Percentiles rank a stretch among this genome's conserved stretches.
Evolutionary conservation across 768 basidiomycete genomes (phyloP).

Genomic region (Crassisporium funariophilum): DNA sequence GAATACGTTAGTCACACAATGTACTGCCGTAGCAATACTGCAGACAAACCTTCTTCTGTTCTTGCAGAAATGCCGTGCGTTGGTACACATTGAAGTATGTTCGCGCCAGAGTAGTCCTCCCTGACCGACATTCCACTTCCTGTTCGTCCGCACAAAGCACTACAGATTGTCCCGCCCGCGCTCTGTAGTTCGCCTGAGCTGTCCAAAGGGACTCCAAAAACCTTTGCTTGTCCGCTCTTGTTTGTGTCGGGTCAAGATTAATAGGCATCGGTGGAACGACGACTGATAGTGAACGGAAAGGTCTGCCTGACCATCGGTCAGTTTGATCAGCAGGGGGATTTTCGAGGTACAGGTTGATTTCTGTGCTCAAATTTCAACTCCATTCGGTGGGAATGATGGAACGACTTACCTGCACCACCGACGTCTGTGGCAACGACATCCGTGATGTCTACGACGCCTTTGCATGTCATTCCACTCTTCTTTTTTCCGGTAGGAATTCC

Average conservation of each 20-base stretch:
- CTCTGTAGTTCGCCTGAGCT: constrained; percentile 79
- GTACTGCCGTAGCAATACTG: constrained; percentile 1
- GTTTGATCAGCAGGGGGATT: constrained; percentile 78
- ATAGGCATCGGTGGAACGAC: constrained; percentile 73
- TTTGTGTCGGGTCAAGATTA: constrained; percentile 65
- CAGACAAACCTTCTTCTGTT: constrained; percentile 70
- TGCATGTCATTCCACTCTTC: constrained; percentile 82
- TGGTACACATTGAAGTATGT: constrained; percentile 93
- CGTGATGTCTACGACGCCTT: constrained; percentile 81
- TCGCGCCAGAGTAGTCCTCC: constrained; percentile 64
- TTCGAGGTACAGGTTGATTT: constrained; percentile 85
- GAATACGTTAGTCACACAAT: constrained; percentile 5
- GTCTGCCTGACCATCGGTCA: constrained; percentile 86
- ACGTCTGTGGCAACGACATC: constrained; percentile 84
- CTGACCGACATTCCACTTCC: constrained; percentile 71
- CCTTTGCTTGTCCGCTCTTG: constrained; percentile 69
- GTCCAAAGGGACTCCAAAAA: constrained; percentile 92
- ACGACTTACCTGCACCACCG: constrained; percentile 75
- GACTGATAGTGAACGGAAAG: constrained; percentile 77
- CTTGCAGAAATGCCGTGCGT: constrained; percentile 74
- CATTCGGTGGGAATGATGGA: constrained; percentile 4
- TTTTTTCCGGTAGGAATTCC: constrained; percentile 65
- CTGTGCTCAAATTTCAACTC: constrained; percentile 38
- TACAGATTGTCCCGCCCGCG: constrained; percentile 72
- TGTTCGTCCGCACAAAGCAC: constrained; percentile 70